These are phyloP conservation scores for Podospora appendiculata DNA, from an alignment of 495 filamentous ascomycete species.

Conservation along the genomic window DNA sequence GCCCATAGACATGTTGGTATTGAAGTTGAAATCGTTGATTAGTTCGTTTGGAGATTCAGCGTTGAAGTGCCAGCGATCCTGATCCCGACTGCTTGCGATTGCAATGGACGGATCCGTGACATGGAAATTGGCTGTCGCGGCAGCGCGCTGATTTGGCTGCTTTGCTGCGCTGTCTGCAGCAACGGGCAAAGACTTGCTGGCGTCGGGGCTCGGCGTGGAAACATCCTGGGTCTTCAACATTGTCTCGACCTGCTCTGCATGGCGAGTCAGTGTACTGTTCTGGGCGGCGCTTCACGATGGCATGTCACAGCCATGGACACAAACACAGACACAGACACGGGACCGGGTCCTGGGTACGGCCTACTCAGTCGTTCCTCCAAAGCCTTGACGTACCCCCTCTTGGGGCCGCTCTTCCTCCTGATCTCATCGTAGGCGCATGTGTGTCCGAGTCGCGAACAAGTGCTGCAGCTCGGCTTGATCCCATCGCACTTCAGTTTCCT, in stretches of 20 bases:
- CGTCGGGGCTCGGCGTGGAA: conserved; percentile 22
- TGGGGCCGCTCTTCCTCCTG: conserved; percentile 94
- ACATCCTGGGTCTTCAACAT: conserved; percentile 70
- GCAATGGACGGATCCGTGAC: conserved; percentile 36
- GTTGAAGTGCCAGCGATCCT: conserved; percentile 46
- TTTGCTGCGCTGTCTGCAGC: conserved; percentile 24
- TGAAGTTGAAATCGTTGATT: conserved; percentile 45
- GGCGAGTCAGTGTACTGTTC: conserved; percentile 9
- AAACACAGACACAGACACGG: background rate
- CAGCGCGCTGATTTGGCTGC: conserved; percentile 21
- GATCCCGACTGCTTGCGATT: conserved; percentile 34
- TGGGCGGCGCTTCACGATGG: too few relatives aligned
- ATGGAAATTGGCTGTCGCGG: conserved; percentile 34
- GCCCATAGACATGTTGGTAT: conserved; percentile 35
- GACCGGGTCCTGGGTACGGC: conserved; percentile 15
- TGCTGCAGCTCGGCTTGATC: conserved; percentile 78
- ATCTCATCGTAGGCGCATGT: conserved; percentile 94
- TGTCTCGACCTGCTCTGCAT: conserved; percentile 86
- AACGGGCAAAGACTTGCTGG: conserved; percentile 22
- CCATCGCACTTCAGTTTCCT: conserved; percentile 83
- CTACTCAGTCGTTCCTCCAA: conserved; percentile 88
- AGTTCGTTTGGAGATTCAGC: conserved; percentile 41
- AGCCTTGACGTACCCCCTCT: conserved; percentile 96
- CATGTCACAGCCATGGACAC: too few relatives aligned
- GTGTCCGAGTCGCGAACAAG: conserved; percentile 82